Conservation (phyloP, 2,329 filamentous ascomycete genomes). For the Botrytis galanthina region DNA sequence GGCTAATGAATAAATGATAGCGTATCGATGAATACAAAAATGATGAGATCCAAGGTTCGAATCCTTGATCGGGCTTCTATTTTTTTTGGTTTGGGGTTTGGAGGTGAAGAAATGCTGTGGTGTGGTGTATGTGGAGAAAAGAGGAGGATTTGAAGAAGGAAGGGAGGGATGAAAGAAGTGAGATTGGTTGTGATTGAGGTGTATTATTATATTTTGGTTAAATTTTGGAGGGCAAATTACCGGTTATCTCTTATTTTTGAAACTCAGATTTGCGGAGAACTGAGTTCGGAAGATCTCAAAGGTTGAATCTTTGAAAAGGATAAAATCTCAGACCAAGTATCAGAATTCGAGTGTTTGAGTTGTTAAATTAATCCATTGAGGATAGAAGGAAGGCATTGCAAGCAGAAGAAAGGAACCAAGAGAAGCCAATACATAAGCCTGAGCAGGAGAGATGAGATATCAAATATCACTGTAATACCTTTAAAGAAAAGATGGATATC, state of each 20-base stretch:
- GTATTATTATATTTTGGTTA: fast-evolving
- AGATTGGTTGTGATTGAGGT: not conserved
- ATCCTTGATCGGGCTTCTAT: not conserved
- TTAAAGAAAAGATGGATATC: not conserved
- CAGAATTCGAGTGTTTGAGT: not conserved
- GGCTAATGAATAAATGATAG: not conserved
- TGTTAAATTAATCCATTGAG: not conserved
- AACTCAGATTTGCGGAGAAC: not conserved
- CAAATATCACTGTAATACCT: not conserved
- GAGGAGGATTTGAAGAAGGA: too few species aligned
- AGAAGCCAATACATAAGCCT: not conserved
- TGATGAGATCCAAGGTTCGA: not conserved
- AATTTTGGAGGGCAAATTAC: not conserved
- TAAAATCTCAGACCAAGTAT: not conserved
- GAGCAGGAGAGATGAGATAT: not conserved
- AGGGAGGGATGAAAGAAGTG: not conserved
- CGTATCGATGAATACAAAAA: not conserved
- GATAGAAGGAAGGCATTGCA: fast-evolving
- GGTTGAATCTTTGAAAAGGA: not conserved
- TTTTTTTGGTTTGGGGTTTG: too few species aligned
- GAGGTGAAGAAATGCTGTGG: not conserved
- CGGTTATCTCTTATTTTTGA: fast-evolving
- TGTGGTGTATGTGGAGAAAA: not conserved
- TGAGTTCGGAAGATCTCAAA: not conserved
- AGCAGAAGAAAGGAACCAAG: fast-evolving